Evolutionary conservation across 768 basidiomycete genomes (phyloP), one percentile per base, ranked within the genome.

Genomic region (Hydnomerulius pinastri): DNA sequence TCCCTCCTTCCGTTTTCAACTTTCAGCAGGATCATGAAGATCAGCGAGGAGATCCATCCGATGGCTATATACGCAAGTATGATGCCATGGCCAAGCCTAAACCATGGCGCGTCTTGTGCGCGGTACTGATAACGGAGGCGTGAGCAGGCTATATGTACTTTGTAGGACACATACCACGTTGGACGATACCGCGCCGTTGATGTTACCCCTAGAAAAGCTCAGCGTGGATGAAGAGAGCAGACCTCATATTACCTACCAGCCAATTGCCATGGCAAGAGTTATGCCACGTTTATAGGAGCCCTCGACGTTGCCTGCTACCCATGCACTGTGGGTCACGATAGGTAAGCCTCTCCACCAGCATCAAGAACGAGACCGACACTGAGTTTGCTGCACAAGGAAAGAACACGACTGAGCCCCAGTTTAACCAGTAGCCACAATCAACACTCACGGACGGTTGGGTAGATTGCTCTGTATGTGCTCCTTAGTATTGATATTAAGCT

Each of bases 241-340:
- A 18, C 15, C 23, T 0, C n/a, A 25, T 38, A 3, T 9, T n/a
- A 46, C 62, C 50, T 33, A 70, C 65, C 69, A 80, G 37, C 86
- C 85, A 52, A 87, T 86, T 3, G 83, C 82, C 77, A 87, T 81
- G 2, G 79, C 86, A 4, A 90, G 73, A 2, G 82, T 82, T 10
- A 85, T 81, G 42, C 81, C 80, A 8, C 87, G 81, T 65, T 89
- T 89, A 63, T 87, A 89, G 3, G 83, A 75, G 0, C 88, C 86
- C 61, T 90, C 88, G 33, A 83, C 75, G 51, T 87, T 89, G 46
- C 83, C 77, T 15, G 83, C 82, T 15, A 86, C 78, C 86, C 86
- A 90, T 25, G 86, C 83, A 4, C 84, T 81, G 39, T 39, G 50
- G 55, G 64, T 41, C 10, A 24, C 24, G 32, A 25, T 50, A 11